Evolutionary conservation across 345 rosid species (phyloP).

Genomic region (Bruguiera parviflora): DNA sequence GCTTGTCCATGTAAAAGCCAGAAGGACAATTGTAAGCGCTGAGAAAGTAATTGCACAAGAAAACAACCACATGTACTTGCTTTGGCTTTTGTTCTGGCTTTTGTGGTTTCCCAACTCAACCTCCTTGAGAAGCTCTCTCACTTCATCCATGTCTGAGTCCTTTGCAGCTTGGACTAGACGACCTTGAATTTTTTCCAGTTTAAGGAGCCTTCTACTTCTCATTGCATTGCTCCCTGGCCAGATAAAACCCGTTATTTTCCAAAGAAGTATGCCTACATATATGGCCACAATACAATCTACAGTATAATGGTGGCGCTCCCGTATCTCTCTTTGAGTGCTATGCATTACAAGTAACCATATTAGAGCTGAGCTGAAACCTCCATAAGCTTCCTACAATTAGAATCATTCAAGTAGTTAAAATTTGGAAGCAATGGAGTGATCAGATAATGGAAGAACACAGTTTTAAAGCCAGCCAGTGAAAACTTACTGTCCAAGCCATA

Average conservation of each 20-base stretch:
- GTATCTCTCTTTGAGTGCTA: conserved; percentile 80
- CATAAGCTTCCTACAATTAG: conserved; percentile 79
- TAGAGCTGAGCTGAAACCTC: conserved; percentile 73
- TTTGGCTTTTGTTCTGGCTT: conserved; percentile 36
- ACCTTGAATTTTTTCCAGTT: conserved; percentile 68
- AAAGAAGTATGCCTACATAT: conserved; percentile 79
- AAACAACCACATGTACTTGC: conserved; percentile 56
- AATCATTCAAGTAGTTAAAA: background rate
- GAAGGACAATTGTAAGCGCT: conserved; percentile 53
- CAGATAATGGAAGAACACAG: background rate
- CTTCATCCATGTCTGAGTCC: conserved; percentile 83
- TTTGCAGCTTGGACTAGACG: conserved; percentile 77
- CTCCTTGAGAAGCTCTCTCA: conserved; percentile 71
- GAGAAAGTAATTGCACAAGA: conserved; percentile 51
- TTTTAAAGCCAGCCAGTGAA: background rate
- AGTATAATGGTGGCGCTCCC: conserved; percentile 86
- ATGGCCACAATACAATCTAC: conserved; percentile 90
- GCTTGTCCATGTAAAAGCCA: conserved; percentile 76
- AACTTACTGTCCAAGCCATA: conserved; percentile 93
- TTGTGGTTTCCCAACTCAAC: conserved; percentile 47
- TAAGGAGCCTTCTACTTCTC: conserved; percentile 33
- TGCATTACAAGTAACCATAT: conserved; percentile 82
- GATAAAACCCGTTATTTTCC: conserved; percentile 89
- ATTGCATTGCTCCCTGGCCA: conserved; percentile 50
- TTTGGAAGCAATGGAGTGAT: conserved; percentile 3